Evolutionary conservation across 106 monocot genomes (phyloP).

Genomic region (Platanthera guangdongensis): DNA sequence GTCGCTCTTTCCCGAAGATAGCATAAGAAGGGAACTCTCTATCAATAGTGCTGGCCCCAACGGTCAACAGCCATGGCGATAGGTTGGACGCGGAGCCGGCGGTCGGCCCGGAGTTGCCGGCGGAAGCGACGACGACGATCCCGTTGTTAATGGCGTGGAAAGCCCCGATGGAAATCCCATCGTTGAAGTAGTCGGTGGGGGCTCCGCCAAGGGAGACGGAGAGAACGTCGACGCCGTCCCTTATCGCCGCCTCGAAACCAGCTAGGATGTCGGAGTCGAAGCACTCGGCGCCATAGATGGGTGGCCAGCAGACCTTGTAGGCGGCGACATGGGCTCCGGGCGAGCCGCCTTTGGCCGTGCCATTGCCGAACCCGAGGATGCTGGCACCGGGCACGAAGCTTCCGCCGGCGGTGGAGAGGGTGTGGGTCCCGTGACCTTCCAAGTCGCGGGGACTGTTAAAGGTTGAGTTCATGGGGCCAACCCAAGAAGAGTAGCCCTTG

Average conservation of each 20-base stretch:
- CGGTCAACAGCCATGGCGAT: conserved; percentile 24
- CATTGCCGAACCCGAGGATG: conserved; percentile 31
- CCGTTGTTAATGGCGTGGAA: conserved; percentile 24
- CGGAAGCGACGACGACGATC: conserved; percentile 19
- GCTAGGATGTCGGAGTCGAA: conserved; percentile 41
- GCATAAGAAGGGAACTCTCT: conserved; percentile 22
- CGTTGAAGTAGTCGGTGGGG: conserved; percentile 1
- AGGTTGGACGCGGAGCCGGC: conserved; percentile 10
- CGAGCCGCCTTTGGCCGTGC: conserved; percentile 49
- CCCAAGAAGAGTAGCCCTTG: conserved; percentile 7
- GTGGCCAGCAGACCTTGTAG: conserved; percentile 36
- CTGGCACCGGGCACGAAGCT: conserved; percentile 8
- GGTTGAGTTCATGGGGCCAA: conserved; percentile 5
- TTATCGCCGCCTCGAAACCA: conserved; percentile 33
- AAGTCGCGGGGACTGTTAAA: conserved; percentile 15
- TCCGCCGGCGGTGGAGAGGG: conserved; percentile 27
- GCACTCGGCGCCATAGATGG: conserved; percentile 16
- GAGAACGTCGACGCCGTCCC: conserved; percentile 46
- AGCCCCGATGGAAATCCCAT: conserved; percentile 22
- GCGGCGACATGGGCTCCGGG: conserved; percentile 36
- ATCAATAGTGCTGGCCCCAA: conserved; percentile 28
- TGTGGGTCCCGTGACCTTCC: conserved; percentile 25
- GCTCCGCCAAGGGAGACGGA: conserved; percentile 35
- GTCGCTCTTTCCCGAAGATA: not conserved
- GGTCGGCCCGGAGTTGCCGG: conserved; percentile 17